Conservation (phyloP, 352 stramenopile genomes). For the Globisporangium lucens region DNA sequence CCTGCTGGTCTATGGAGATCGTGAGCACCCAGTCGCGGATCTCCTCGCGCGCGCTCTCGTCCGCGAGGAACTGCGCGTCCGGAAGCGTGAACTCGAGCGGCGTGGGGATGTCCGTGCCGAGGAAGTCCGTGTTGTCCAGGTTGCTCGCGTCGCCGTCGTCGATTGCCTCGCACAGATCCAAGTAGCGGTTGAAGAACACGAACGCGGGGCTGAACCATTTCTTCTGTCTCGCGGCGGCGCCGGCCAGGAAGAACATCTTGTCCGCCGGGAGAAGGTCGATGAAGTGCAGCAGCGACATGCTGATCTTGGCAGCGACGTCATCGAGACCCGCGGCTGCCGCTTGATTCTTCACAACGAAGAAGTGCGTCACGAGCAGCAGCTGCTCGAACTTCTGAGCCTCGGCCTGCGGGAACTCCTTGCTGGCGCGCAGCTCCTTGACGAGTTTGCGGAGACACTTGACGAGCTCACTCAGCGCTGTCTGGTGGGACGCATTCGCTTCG, state of each 20-base stretch:
- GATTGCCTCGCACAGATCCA: conserved; percentile 94
- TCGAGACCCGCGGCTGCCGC: conserved; percentile 51
- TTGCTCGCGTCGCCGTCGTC: conserved; percentile 83
- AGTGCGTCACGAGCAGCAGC: conserved; percentile 74
- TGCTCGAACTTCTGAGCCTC: conserved; percentile 74
- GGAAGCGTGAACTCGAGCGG: conserved; percentile 75
- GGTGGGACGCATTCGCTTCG: conserved; percentile 44
- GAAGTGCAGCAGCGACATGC: conserved; percentile 89
- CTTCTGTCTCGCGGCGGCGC: conserved; percentile 69
- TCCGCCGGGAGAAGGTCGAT: conserved; percentile 86
- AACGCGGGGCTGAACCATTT: conserved; percentile 92
- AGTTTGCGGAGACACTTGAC: conserved; percentile 64
- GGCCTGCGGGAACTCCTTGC: conserved; percentile 49
- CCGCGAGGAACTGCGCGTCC: conserved; percentile 69
- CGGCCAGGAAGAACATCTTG: conserved; percentile 94
- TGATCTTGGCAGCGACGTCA: conserved; percentile 75
- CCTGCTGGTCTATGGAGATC: conserved; percentile 94
- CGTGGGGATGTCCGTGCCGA: conserved; percentile 89
- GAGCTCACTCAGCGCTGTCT: conserved; percentile 55
- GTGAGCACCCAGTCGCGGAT: conserved; percentile 94
- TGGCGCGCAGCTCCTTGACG: conserved; percentile 63
- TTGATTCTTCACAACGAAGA: conserved; percentile 72
- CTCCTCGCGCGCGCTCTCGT: conserved; percentile 89
- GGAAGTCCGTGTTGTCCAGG: conserved; percentile 94
- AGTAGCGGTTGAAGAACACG: conserved; percentile 94